Evolutionary conservation across 2,329 filamentous ascomycete genomes (phyloP).

Genomic region (Fusarium phyllophilum): DNA sequence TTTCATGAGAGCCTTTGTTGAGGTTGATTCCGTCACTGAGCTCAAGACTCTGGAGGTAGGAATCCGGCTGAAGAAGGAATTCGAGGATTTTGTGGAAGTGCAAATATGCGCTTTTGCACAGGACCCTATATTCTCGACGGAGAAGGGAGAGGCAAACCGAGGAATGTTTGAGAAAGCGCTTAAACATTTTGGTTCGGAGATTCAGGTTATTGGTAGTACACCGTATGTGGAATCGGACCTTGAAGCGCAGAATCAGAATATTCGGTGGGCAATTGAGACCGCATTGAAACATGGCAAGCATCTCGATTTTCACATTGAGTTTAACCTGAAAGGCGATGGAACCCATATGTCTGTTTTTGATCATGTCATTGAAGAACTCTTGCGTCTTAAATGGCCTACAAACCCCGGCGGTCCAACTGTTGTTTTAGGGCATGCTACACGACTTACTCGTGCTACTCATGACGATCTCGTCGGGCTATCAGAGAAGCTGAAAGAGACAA

Average conservation of each 20-base stretch:
- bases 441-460: background rate
- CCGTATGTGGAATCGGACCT: constrained; percentile 2
- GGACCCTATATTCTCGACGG: constrained; percentile 15
- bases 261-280: constrained; percentile 1
- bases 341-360: background rate
- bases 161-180: background rate
- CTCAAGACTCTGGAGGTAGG: background rate
- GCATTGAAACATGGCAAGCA: background rate
- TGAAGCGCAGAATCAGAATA: background rate
- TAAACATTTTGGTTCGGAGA: background rate
- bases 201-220: background rate
- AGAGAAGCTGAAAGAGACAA: background rate
- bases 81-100: background rate
- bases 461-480: background rate
- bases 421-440: constrained; percentile 14
- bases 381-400: background rate
- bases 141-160: background rate
- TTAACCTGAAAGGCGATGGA: background rate
- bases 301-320: constrained; percentile 16
- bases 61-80: background rate
- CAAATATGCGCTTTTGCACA: constrained; percentile 20
- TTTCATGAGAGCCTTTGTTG: background rate
- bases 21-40: constrained; percentile 6
- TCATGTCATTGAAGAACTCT: background rate
- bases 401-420: background rate